A percentile compares a stretch with the other conserved stretches of the same genome.
These are phyloP conservation scores for Thelephora aurantiotincta DNA, from an alignment of 768 basidiomycete species.

Conservation along the genomic window DNA sequence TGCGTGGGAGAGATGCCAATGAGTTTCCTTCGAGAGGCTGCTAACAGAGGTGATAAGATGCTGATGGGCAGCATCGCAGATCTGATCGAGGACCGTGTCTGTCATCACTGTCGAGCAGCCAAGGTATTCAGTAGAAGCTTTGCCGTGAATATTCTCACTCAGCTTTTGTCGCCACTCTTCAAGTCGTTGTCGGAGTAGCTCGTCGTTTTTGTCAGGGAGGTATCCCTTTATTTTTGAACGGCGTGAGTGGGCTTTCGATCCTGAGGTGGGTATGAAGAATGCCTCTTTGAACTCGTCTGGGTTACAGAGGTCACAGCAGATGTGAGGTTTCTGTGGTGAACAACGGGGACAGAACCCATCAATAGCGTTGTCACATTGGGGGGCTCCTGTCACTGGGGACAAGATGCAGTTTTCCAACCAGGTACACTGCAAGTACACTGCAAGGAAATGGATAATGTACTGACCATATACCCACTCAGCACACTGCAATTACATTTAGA, in stretches of 20 bases:
- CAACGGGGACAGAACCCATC: conserved; percentile 10
- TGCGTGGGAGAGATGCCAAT: conserved; percentile 9
- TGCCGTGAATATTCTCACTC: conserved; percentile 2
- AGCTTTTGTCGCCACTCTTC: conserved; percentile 8
- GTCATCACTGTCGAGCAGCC: conserved; percentile 12
- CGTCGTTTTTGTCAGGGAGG: conserved; percentile 1
- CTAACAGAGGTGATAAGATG: conserved; percentile 8
- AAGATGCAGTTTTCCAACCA: too few relatives aligned
- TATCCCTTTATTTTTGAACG: conserved; percentile 5
- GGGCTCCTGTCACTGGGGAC: conserved; percentile 6
- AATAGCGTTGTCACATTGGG: not conserved
- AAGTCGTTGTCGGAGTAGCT: conserved; percentile 2
- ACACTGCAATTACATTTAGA: too few relatives aligned
- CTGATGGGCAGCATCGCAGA: conserved; percentile 14
- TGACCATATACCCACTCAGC: too few relatives aligned
- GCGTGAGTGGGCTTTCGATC: not conserved
- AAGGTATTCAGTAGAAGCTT: conserved; percentile 3
- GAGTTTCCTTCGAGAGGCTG: conserved; percentile 10
- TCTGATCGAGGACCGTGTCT: conserved; percentile 9
- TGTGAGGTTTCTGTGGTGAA: not conserved
- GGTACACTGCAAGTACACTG: too few relatives aligned
- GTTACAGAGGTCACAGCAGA: conserved; percentile 16
- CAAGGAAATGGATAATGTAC: too few relatives aligned
- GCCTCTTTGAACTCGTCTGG: conserved; percentile 4
- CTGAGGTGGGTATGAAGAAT: not conserved